Conservation (phyloP, 371 early-diverging fungal genomes). For the Apophysomyces elegans region DNA sequence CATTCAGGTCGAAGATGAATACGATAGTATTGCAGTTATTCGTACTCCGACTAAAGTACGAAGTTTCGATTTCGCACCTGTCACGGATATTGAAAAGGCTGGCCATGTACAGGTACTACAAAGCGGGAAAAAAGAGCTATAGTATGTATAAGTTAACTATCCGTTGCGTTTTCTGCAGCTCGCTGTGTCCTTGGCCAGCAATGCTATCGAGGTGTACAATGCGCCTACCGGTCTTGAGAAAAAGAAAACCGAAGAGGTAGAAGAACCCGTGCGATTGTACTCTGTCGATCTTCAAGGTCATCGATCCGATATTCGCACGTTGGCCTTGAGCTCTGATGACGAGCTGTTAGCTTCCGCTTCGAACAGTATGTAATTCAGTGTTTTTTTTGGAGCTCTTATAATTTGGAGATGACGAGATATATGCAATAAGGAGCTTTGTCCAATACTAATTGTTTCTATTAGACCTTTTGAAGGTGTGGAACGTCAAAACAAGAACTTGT, state of each 20-base stretch:
- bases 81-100: conserved; percentile 55
- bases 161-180: conserved; percentile 16
- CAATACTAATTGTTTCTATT: background rate
- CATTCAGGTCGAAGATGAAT: conserved; percentile 73
- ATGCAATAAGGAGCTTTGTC: too few species aligned
- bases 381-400: background rate
- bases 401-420: too few species aligned
- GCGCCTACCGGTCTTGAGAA: conserved; percentile 42
- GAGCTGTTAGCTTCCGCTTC: conserved; percentile 86
- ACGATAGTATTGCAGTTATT: conserved; percentile 64
- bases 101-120: conserved; percentile 50
- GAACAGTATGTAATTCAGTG: conserved; percentile 46
- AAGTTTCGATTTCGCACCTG: conserved; percentile 76
- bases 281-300: conserved; percentile 89
- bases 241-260: conserved; percentile 51
- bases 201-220: conserved; percentile 73
- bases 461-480: conserved; percentile 88
- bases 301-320: conserved; percentile 86
- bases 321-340: conserved; percentile 87
- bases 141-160: background rate
- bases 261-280: conserved; percentile 59
- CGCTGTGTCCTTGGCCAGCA: conserved; percentile 70
- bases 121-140: background rate
- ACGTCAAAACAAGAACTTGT: conserved; percentile 77
- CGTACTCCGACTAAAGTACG: conserved; percentile 74